phyloP scores from a whole-genome alignment of 768 basidiomycete species.

The Psilocybe sp. region DNA sequence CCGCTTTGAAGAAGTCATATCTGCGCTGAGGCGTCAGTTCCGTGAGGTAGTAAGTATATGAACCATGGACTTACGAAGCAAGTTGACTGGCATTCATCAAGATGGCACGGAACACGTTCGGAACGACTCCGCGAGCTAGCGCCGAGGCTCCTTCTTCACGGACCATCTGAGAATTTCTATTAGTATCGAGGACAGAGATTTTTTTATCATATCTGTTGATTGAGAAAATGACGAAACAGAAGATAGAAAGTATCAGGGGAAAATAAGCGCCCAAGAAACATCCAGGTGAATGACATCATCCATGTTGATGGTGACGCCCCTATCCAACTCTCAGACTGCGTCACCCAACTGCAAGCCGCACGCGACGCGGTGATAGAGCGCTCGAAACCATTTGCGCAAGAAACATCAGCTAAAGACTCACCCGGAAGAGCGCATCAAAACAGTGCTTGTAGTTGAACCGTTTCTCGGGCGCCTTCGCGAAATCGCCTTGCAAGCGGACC shows the following conservation, averaged over 20 bases:
- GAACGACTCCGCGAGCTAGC: constrained; percentile 71
- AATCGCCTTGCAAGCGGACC: constrained; percentile 89
- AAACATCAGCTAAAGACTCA: constrained; percentile 50
- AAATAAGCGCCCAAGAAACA: no score
- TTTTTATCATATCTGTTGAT: background rate
- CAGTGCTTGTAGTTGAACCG: constrained; percentile 89
- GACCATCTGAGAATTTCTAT: constrained; percentile 58
- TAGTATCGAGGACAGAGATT: background rate
- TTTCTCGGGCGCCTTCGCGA: constrained; percentile 85
- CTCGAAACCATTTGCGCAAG: background rate
- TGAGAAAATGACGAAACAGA: no score
- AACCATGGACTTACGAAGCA: constrained; percentile 60
- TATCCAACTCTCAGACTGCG: no score
- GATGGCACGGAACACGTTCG: constrained; percentile 83
- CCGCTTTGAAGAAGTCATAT: constrained; percentile 90
- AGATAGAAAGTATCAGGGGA: no score
- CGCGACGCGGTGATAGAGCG: no score
- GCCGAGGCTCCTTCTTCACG: constrained; percentile 81
- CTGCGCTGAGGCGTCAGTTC: constrained; percentile 28
- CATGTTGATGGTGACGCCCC: no score
- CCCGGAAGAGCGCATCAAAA: constrained; percentile 83
- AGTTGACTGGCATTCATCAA: constrained; percentile 93
- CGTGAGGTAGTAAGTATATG: background rate
- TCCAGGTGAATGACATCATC: background rate
- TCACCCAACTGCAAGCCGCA: no score